A percentile compares a stretch with the other conserved stretches of the same genome.
Conservation (phyloP, 148 eudicot species). For the Silene conica region DNA sequence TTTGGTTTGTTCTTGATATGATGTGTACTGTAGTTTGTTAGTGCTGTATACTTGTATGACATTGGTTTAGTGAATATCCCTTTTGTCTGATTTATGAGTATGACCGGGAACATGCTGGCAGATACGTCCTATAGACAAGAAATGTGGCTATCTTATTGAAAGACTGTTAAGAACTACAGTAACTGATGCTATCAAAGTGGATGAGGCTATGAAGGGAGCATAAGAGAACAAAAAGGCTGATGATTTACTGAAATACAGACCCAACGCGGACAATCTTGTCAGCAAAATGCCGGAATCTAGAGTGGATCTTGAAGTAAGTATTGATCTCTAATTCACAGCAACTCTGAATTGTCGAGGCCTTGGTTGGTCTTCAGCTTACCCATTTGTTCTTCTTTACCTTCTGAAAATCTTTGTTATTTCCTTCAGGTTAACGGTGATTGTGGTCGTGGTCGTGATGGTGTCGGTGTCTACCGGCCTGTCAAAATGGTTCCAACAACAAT, state of each 20-base stretch:
- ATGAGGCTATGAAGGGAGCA: conserved; percentile 36
- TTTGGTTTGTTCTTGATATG: conserved; percentile 43
- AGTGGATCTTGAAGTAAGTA: conserved; percentile 45
- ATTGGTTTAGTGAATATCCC: not conserved
- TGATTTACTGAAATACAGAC: conserved; percentile 64
- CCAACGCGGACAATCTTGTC: conserved; percentile 71
- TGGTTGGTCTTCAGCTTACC: conserved; percentile 8
- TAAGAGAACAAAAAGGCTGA: conserved; percentile 40
- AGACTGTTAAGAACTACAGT: conserved; percentile 50
- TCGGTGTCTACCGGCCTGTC: conserved; percentile 60
- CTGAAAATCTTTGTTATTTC: not conserved
- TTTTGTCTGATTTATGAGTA: not conserved
- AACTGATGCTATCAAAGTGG: conserved; percentile 33
- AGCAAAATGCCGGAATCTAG: conserved; percentile 33
- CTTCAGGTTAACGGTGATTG: conserved; percentile 48
- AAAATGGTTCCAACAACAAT: conserved; percentile 67
- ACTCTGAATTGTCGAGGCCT: not conserved
- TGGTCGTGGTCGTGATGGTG: conserved; percentile 22
- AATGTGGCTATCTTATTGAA: conserved; percentile 73
- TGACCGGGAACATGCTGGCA: conserved; percentile 20
- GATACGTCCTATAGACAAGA: conserved; percentile 94
- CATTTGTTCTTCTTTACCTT: not conserved
- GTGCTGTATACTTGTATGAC: not conserved
- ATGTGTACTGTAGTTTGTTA: not conserved
- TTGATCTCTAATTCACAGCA: not conserved